Evolutionary conservation across 306 rosid species (phyloP).

Genomic region (Delonix regia): DNA sequence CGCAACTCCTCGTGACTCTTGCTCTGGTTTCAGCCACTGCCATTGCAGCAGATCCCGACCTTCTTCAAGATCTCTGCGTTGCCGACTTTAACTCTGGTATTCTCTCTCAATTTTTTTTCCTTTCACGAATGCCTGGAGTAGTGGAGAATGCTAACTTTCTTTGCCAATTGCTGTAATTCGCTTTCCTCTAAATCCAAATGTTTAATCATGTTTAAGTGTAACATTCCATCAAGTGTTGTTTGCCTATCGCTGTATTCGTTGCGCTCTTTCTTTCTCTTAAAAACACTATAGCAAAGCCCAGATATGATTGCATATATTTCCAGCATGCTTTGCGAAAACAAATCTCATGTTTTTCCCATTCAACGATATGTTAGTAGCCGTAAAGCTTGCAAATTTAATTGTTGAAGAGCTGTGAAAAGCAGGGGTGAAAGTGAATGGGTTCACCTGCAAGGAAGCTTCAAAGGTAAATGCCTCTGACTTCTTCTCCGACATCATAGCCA

Average conservation of each 20-base stretch:
- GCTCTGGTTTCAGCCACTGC: constrained; percentile 45
- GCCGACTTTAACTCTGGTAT: constrained; percentile 79
- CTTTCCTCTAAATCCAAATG: constrained; percentile 17
- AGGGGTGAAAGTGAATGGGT: constrained; percentile 77
- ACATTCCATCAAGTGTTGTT: background rate
- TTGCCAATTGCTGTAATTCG: constrained; percentile 22
- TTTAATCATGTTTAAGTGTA: constrained; percentile 16
- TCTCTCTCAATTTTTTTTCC: background rate
- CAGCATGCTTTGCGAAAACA: background rate
- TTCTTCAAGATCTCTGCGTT: constrained; percentile 88
- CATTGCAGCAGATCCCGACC: constrained; percentile 71
- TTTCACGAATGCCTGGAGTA: background rate
- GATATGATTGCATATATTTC: constrained; percentile 16
- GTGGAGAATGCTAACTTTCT: background rate
- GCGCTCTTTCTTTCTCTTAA: background rate
- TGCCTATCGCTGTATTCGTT: background rate
- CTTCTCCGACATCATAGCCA: constrained; percentile 60
- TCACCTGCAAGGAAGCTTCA: constrained; percentile 60
- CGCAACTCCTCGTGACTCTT: constrained; percentile 40
- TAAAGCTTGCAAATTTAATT: constrained; percentile 4
- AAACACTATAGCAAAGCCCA: background rate
- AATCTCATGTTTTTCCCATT: background rate
- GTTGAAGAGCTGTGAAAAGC: constrained; percentile 35
- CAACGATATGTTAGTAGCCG: background rate
- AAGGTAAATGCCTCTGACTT: constrained; percentile 67